Evolutionary conservation across 2,329 filamentous ascomycete species (phyloP).

Genomic region (Diaporthe batatas): DNA sequence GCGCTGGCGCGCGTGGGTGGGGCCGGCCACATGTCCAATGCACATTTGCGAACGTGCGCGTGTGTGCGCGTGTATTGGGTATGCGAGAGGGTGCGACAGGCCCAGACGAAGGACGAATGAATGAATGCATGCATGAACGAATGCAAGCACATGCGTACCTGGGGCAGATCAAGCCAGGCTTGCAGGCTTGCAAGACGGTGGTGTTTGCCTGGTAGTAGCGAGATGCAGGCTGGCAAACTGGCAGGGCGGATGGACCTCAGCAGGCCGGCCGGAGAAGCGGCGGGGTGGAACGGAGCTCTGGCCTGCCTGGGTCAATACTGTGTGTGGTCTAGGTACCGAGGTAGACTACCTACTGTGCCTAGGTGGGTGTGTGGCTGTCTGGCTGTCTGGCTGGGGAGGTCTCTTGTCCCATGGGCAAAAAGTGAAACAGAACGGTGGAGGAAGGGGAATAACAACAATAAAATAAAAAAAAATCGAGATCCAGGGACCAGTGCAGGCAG

Average conservation of each 20-base stretch:
- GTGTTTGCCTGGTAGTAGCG: constrained; percentile 10
- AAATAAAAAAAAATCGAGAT: not conserved
- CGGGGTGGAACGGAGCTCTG: constrained; percentile 31
- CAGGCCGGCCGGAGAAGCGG: constrained; percentile 16
- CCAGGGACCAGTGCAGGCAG: not conserved
- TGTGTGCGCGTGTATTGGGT: not conserved
- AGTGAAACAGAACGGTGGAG: constrained; percentile 13
- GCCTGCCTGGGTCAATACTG: not conserved
- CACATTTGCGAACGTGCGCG: constrained; percentile 1
- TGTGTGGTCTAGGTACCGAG: not conserved
- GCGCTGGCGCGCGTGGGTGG: constrained; percentile 8
- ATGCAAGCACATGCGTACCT: not conserved
- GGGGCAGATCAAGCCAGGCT: not conserved
- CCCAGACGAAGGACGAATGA: too few relatives aligned
- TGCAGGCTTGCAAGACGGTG: not conserved
- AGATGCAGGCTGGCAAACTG: constrained; percentile 7
- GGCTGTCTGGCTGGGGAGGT: not conserved
- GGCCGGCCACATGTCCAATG: constrained; percentile 25
- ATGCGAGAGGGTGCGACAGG: not conserved
- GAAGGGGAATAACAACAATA: not conserved
- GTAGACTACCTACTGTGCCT: too few relatives aligned
- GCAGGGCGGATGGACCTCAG: constrained; percentile 12
- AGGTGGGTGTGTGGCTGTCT: too few relatives aligned
- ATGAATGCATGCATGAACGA: too few relatives aligned
- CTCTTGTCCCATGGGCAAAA: not conserved